Evolutionary conservation across 2,329 filamentous ascomycete species (phyloP), one percentile per base, ranked within the genome.

Genomic region (Fusarium circinatum): DNA sequence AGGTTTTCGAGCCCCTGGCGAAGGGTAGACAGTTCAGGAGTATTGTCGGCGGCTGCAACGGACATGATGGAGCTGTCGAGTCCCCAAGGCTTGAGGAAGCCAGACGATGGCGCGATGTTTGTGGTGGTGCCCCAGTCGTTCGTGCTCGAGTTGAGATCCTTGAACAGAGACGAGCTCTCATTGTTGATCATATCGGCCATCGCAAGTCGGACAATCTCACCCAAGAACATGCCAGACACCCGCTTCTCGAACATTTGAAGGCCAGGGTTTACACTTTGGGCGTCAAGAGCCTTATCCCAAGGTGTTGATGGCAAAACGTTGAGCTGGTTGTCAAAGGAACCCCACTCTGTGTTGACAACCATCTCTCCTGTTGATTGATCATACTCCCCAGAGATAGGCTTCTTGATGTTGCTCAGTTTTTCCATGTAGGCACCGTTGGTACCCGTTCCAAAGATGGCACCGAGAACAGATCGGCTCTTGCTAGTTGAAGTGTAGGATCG

Each of bases 161-260:
- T 89, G 88, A 98, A 97, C 41, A 98, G 88, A 6, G 91, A 87
- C 12, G 92, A 84, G 2, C 87, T 82, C 34, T 91, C 86, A 75
- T 94, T 88, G 76, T 92, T 88, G 78, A 95, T 85, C 81, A 98
- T 88, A 65, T 90, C 87, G 57, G 96, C 82, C 28, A 98, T 85
- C 22, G 92, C 91, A 49, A 94, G 88, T 62, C 96, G 93, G 62
- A 98, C 88, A 72, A 98, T 95, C 83, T 99, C 96, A 62, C 96
- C 96, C 55, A 99, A 84, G 85, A 98, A 99, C 96, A 99, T 98
- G 81, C 96, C 96, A 1, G 95, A 98, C 22, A 99, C 93, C 54
- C 96, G 93, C 88, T 99, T 99, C 86, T 99, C 96, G 80, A 98
- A 99, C 94, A 98, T 98, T 81, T 99, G 96, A 70, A 97, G 91